Percentiles rank a stretch among this genome's conserved stretches.
Conservation (phyloP, 2,329 filamentous ascomycete genomes). For the Pyrenochaeta sp. region DNA sequence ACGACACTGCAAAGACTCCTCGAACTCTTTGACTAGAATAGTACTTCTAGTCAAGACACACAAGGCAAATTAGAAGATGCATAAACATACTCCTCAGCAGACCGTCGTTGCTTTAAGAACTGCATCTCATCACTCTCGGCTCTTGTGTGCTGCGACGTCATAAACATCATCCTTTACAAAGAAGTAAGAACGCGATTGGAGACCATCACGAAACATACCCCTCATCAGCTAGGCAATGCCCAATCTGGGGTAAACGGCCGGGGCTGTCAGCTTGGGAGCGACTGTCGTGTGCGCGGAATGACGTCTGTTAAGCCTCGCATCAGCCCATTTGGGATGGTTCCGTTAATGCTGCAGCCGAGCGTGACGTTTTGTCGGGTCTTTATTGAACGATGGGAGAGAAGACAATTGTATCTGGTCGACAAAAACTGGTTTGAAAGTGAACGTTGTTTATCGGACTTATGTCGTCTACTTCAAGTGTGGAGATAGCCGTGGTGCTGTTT, state of each 20-base stretch:
- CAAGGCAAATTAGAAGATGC: background rate
- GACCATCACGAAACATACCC: conserved; percentile 8
- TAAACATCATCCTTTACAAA: conserved; percentile 4
- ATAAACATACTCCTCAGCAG: background rate
- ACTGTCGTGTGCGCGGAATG: conserved; percentile 16
- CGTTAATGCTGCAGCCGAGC: no score
- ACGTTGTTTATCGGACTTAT: background rate
- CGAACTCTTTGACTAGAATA: no score
- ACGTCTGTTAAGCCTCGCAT: conserved; percentile 14
- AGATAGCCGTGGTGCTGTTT: conserved; percentile 6
- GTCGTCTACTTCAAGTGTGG: conserved; percentile 9
- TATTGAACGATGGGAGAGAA: no score
- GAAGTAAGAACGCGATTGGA: conserved; percentile 11
- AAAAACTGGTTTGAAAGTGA: background rate
- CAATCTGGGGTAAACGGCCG: conserved; percentile 9
- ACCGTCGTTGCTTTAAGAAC: conserved; percentile 9
- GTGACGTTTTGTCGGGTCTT: no score
- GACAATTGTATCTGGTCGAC: no score
- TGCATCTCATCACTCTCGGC: conserved; percentile 9
- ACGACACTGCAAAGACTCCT: no score
- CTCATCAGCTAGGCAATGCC: conserved; percentile 12
- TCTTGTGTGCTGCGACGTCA: conserved; percentile 15
- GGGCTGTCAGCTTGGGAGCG: conserved; percentile 13
- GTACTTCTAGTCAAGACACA: no score
- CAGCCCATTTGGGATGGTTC: conserved; percentile 7